Evolutionary conservation across 192 early-diverging fungal genomes (phyloP), one percentile per base, ranked within the genome.

Genomic region (Rhizophagus sp.): DNA sequence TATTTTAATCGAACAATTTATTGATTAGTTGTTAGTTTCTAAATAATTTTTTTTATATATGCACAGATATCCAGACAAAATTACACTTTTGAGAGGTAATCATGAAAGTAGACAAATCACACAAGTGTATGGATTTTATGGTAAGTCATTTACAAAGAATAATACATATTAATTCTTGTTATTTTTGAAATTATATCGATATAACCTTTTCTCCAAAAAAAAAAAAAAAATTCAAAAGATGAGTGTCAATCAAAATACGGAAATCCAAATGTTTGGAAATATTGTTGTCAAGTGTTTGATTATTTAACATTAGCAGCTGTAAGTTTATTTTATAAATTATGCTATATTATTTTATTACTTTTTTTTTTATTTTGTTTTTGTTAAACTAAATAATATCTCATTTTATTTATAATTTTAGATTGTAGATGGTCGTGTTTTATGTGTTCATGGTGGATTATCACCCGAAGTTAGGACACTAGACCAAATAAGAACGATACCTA

Each of bases 31-130:
- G 19, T 15, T 83, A 39, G 39, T 36, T 47, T 13, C 34, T 50
- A 12, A 47, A 33, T 24, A 9, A 47, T 63, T 52, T 41, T 25
- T 39, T 1, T 30, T 62, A 27, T 65, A 19, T 30, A 68, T 11
- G 0, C 7, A 50, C 78, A 95, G 94, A 88, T 97, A 96, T 90
- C 97, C 97, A 12, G 95, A 97, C 78, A 97, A 97, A 81, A 97
- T 99, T 61, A 98, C 96, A 34, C 87, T 99, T 33, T 85, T 99
- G 79, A 88, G 97, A 64, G 97, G 97, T 76, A 99, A 99, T 85
- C 97, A 99, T 85, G 97, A 99, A 86, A 95, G 94, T 79, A 85
- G 96, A 75, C 96, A 99, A 82, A 97, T 99, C 80, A 99, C 97
- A 10, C 96, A 97, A 80, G 96, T 99, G 22, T 97, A 97, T 85